Evolutionary conservation across 805 yeast species (phyloP).

Genomic region (Saccharomycopsis fibuligera): DNA sequence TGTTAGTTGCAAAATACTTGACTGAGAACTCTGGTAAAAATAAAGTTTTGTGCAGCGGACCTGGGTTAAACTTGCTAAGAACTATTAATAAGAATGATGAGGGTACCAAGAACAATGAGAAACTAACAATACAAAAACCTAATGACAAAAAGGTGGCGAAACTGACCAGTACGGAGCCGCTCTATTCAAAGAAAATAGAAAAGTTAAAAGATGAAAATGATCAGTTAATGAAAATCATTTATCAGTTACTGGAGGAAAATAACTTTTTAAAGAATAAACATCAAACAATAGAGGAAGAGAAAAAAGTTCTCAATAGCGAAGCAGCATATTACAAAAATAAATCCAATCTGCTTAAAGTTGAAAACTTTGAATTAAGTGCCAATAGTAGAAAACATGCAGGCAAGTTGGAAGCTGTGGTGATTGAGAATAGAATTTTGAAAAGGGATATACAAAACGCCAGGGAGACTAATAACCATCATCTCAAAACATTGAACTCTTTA

Average conservation of each 20-base stretch:
- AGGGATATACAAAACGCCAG: constrained; percentile 1
- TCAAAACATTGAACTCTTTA: constrained; percentile 12
- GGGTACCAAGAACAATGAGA: not conserved
- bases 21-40: not conserved
- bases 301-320: not conserved
- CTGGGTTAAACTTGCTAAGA: not conserved
- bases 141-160: not conserved
- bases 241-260: not conserved
- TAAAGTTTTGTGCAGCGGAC: not conserved
- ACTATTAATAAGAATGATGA: not conserved
- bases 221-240: not conserved
- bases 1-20: not conserved
- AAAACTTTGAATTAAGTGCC: not conserved
- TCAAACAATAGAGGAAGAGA: not conserved
- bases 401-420: not conserved
- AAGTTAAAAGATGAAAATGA: not conserved
- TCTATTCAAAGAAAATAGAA: not conserved
- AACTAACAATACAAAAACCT: not conserved
- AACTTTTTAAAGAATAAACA: not conserved
- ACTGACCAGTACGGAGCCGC: not conserved
- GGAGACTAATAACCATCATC: constrained; percentile 3
- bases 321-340: not conserved
- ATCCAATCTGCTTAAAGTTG: not conserved
- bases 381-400: not conserved
- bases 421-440: not conserved